Evolutionary conservation across 1,284 basidiomycete genomes (phyloP).

Genomic region (Heterobasidion irregulare): DNA sequence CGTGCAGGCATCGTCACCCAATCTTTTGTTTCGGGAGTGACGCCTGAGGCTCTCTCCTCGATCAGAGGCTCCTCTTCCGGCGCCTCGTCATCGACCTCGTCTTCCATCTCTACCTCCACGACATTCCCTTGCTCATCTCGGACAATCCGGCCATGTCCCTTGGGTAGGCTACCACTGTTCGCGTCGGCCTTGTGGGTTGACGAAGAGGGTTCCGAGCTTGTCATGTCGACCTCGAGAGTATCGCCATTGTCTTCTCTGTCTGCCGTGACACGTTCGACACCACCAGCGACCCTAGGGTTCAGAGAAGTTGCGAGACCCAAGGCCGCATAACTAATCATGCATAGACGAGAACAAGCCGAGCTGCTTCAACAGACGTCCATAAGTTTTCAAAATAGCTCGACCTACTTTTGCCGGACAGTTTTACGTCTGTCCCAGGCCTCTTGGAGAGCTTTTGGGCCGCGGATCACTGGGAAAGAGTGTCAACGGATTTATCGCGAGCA

Average conservation of each 20-base stretch:
- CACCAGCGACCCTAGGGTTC: constrained; percentile 57
- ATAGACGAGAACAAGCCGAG: constrained; percentile 1
- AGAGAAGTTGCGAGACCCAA: constrained; percentile 67
- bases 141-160: constrained; percentile 79
- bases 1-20: constrained; percentile 20
- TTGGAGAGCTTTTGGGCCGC: constrained; percentile 77
- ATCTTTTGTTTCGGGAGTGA: constrained; percentile 21
- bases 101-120: constrained; percentile 66
- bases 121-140: constrained; percentile 81
- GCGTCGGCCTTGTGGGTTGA: constrained; percentile 1
- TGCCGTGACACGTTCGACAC: constrained; percentile 30
- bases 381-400: constrained; percentile 10
- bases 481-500: not conserved
- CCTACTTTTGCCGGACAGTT: constrained; percentile 92
- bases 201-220: not conserved
- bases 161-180: constrained; percentile 32
- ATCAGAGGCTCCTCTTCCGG: constrained; percentile 12
- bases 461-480: constrained; percentile 49
- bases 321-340: constrained; percentile 57
- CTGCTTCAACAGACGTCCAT: constrained; percentile 9
- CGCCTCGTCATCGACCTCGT: constrained; percentile 32
- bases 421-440: constrained; percentile 85
- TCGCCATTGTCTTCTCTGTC: constrained; percentile 8
- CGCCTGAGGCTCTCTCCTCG: constrained; percentile 18
- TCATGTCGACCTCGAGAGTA: constrained; percentile 4